Evolutionary conservation across 257 asterid genomes (phyloP).

Genomic region (Misopates orontium): DNA sequence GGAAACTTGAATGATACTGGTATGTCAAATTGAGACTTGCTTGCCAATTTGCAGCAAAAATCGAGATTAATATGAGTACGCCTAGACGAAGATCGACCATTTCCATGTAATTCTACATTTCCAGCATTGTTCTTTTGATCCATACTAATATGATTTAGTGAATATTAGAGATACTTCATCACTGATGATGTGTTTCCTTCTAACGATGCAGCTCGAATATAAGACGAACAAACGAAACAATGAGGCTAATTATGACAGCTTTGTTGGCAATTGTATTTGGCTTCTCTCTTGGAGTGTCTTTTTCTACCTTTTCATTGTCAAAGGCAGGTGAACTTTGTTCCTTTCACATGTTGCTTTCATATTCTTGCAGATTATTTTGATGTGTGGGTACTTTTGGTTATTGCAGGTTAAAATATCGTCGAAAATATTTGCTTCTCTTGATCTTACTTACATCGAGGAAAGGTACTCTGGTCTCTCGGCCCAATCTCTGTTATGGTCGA

Average conservation of each 20-base stretch:
- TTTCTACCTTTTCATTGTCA: constrained; percentile 60
- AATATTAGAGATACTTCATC: background rate
- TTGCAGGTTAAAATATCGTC: constrained; percentile 57
- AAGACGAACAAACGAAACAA: constrained; percentile 69
- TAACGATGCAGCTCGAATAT: constrained; percentile 44
- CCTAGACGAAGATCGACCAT: constrained; percentile 36
- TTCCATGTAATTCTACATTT: constrained; percentile 31
- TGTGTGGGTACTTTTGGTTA: constrained; percentile 24
- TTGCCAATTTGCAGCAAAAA: constrained; percentile 34
- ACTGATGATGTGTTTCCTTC: constrained; percentile 21
- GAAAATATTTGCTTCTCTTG: constrained; percentile 59
- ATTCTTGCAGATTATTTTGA: constrained; percentile 10
- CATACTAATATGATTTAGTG: background rate
- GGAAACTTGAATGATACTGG: constrained; percentile 22
- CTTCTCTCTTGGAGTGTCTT: constrained; percentile 85
- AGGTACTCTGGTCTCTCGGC: constrained; percentile 82
- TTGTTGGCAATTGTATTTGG: constrained; percentile 74
- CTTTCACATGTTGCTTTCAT: background rate
- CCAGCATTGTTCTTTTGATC: background rate
- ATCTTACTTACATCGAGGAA: constrained; percentile 63
- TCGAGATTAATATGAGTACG: constrained; percentile 45
- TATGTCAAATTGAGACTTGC: constrained; percentile 22
- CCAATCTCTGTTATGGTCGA: constrained; percentile 78
- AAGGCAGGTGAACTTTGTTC: constrained; percentile 63
- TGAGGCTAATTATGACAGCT: constrained; percentile 75